Base-by-base conservation (phyloP, 2,329 filamentous ascomycete species). In the Lachnellula cervina region DNA sequence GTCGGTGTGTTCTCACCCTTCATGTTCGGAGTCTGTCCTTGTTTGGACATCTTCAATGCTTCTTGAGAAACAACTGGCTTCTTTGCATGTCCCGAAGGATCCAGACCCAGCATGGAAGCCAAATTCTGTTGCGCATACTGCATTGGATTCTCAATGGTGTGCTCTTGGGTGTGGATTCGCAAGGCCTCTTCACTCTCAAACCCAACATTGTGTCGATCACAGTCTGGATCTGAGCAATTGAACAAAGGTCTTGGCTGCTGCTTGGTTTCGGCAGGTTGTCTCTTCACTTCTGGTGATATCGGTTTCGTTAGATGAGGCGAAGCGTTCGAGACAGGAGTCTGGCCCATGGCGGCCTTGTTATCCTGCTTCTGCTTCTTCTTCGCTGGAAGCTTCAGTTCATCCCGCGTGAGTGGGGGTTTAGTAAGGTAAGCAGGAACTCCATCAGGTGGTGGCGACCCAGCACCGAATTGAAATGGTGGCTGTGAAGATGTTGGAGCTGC, bases 401-500 rank as follows among this genome's bases (percentile, higher is more conserved):
- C 75, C 52, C 74, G 73, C 37, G 81, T 80, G 34, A 84, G 70
- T 2, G 77, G 73, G 11, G 58, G 66, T 76, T 79, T 66, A 71
- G 74, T 59, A 28, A 48, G 55, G 46, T 79, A 76, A 59, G 73
- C 75, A 2, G 83, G 83, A 55, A 80, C 78, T 13, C 82, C 83
- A 59, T 83, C 80, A 34, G 83, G 83, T 5, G 83, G 84, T 8
- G 75, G 71, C 21, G 49, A 51, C 8, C 17, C 56, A 21, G 75
- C 78, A 13, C 78, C 78, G 55, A 85, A 77, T 25, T 74, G 70
- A 67, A 83, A 83, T 0, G 82, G 82, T 16, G 81, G 77, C 59
- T 83, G 80, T 14, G 77, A 65, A 1, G 77, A 77, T 0, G 80
- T 85, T 16, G 83, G 82, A 9, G 83, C 81, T 13, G 80, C 75